Base-by-base conservation (phyloP, 202 grass and related monocot species). In the Zizania palustris region DNA sequence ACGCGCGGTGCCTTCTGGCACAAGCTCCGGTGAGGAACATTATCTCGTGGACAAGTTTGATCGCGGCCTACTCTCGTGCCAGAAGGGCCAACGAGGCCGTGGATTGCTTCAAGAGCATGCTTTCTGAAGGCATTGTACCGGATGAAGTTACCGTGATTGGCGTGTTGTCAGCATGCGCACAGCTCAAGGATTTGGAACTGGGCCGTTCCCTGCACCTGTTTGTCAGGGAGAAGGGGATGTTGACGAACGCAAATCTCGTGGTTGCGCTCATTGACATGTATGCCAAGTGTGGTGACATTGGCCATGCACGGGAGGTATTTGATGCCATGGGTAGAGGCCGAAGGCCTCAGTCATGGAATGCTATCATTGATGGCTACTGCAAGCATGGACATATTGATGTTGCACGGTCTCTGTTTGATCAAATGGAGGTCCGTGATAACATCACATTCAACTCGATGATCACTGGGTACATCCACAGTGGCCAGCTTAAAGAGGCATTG, bases 391-490 rank as follows among this genome's bases (percentile, higher is more conserved):
- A 83, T 80, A 53, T 92, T 63, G 87, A 66, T 18, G 45, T 83
- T 18, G 91, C 91, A 53, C 75, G 73, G 66, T 82, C 58, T 7
- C 58, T 97, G 72, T 94, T 97, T 36, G 87, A 97, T 82, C 82
- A 86, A 66, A 92, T 93, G 82, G 80, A 65, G 1, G 0, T 65
- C 45, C 82, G 71, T 80, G 94, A 92, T 72, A 45, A 76, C 57
- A 72, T 97, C 40, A 90, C 94, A 51, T 97, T 90, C 77, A 94
- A 97, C 77, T 89, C 91, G 20, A 88, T 97, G 87, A 94, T 94
- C 48, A 88, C 73, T 65, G 89, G 95, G 41, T 97, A 92, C 58
- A 88, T 87, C 34, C 95, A 90, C n/a, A 84, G 67, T 34, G 80
- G 80, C 39, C 38, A 76, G 20, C 88, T 94, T 74, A 62, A 43